Conservation (phyloP, 345 rosid genomes). For the Corymbia maculata region DNA sequence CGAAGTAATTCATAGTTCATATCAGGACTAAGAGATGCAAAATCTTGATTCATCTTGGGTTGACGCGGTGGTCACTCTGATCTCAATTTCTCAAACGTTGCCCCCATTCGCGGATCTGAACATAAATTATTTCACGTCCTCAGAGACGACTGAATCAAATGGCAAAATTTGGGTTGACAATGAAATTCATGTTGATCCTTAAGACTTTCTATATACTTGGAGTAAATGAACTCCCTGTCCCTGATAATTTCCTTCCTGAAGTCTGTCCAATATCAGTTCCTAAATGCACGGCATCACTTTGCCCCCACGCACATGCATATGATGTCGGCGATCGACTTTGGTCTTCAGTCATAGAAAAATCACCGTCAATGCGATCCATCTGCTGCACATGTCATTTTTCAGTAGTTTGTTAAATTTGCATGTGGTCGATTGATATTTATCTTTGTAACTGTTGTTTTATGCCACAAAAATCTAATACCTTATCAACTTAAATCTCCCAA, state of each 20-base stretch:
- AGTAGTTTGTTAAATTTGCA: too few species aligned
- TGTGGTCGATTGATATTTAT: background rate
- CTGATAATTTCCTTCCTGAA: background rate
- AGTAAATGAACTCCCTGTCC: background rate
- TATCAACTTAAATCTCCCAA: background rate
- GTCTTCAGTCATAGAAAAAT: background rate
- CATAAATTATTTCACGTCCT: background rate
- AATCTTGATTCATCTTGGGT: background rate
- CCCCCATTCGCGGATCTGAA: background rate
- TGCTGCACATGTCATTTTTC: background rate
- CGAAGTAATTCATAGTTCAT: background rate
- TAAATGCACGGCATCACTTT: background rate
- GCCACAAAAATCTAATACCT: background rate
- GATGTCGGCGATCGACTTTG: background rate
- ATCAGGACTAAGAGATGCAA: background rate
- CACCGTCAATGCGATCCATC: background rate
- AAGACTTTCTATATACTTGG: background rate
- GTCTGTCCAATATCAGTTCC: background rate
- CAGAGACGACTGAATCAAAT: background rate
- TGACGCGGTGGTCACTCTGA: background rate
- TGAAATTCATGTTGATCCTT: background rate
- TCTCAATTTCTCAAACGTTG: background rate
- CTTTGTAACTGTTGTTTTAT: background rate
- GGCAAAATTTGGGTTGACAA: background rate
- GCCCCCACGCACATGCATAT: background rate